Percentiles rank a stretch among this genome's conserved stretches.
phyloP scores from a whole-genome alignment of 2,329 filamentous ascomycete species.

The Sporothrix globosa region DNA sequence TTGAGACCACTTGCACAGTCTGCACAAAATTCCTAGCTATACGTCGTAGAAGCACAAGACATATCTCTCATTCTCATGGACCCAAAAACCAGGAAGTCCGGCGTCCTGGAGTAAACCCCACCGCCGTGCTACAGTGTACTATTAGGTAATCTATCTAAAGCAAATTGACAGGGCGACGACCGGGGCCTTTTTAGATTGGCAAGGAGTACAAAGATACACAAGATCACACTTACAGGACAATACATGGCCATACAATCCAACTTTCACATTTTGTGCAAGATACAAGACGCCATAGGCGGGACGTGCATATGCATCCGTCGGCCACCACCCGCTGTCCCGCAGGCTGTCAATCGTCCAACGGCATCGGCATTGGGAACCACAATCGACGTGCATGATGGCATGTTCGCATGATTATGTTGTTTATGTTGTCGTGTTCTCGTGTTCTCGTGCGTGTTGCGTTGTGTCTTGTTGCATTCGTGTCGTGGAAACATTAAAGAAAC shows the following conservation, averaged over 20 bases:
- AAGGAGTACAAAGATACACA: not conserved
- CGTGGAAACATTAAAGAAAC: too few relatives aligned
- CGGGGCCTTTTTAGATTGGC: not conserved
- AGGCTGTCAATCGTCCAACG: not conserved
- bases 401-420: not conserved
- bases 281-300: not conserved
- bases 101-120: not conserved
- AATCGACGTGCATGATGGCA: not conserved
- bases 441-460: slow-evolving; percentile 6
- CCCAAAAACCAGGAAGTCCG: not conserved
- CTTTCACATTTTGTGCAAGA: not conserved
- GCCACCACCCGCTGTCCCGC: not conserved
- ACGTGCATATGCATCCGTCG: slow-evolving; percentile 18
- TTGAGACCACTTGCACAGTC: not conserved
- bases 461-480: not conserved
- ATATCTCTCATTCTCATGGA: not conserved
- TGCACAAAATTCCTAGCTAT: not conserved
- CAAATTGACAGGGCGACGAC: slow-evolving; percentile 21
- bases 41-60: not conserved
- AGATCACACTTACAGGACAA: not conserved
- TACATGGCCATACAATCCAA: not conserved
- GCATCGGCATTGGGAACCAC: not conserved
- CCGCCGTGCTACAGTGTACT: not conserved
- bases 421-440: not conserved
- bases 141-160: not conserved